phyloP scores from a whole-genome alignment of 1,139 yeast species.

The Pichia sp. region DNA sequence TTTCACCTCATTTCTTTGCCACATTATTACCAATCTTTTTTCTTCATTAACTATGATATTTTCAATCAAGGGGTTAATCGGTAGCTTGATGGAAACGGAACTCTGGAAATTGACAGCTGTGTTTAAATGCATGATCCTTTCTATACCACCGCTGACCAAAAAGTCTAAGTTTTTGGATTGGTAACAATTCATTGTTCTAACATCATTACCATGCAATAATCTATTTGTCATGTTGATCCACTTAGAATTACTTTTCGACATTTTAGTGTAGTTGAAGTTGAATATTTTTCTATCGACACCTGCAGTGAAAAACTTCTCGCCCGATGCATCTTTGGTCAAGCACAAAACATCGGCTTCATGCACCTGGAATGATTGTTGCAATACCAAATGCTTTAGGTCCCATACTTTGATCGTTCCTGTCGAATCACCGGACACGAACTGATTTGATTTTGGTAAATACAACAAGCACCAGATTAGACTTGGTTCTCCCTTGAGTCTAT shows the following conservation, averaged over 20 bases:
- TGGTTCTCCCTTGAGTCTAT: constrained; percentile 54
- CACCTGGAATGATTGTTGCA: constrained; percentile 73
- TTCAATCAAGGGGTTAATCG: constrained; percentile 59
- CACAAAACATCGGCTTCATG: constrained; percentile 93
- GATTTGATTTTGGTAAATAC: constrained; percentile 57
- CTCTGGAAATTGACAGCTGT: constrained; percentile 65
- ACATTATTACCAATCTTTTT: constrained; percentile 57
- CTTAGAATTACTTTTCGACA: constrained; percentile 35
- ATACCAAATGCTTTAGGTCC: constrained; percentile 74
- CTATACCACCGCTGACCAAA: constrained; percentile 87
- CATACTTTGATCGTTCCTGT: constrained; percentile 92
- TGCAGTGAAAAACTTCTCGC: constrained; percentile 72
- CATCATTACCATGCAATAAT: constrained; percentile 83
- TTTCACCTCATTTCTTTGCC: constrained; percentile 80
- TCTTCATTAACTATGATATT: constrained; percentile 49
- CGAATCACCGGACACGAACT: constrained; percentile 90
- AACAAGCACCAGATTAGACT: constrained; percentile 77
- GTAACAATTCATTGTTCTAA: constrained; percentile 70
- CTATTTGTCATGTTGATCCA: constrained; percentile 84
- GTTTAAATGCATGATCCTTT: constrained; percentile 69
- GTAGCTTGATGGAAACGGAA: constrained; percentile 69
- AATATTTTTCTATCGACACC: constrained; percentile 93
- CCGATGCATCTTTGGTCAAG: constrained; percentile 57
- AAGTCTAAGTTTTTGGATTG: constrained; percentile 68
- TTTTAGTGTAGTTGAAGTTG: constrained; percentile 47